Evolutionary conservation across 345 rosid species (phyloP), one percentile per base, ranked within the genome.

Genomic region (Nasturtium officinale): DNA sequence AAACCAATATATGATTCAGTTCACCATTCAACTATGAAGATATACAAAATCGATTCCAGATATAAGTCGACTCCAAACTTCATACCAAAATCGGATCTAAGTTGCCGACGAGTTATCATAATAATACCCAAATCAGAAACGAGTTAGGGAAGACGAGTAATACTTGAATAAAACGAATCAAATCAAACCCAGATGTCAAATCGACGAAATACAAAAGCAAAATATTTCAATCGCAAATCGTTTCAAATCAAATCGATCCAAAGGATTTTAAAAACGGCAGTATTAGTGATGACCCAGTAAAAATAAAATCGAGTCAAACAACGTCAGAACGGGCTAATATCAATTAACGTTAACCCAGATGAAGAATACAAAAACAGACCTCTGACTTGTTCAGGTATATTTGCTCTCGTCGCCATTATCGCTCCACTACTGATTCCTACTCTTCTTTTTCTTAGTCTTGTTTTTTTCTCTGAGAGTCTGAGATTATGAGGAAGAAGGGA

Each of bases 321-420:
- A 60, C 4, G 43, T 28, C 0, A 28, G 35, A 21, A 43, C 3
- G 23, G 5, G 32, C 3, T 0, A 16, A n/a, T 9, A n/a, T 17
- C 35, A 37, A n/a, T 17, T 26, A 37, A 71, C 40, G 9, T 43
- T 25, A 64, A 18, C 17, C 12, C 6, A 58, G 26, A 3, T 13
- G 7, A 25, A 26, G 59, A 56, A 2, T 40, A 2, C 17, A 23
- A 37, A 8, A 5, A 52, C 58, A 54, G 26, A 76, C 79, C 79
- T 76, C 71, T 63, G 54, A 47, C 71, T 62, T 69, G 75, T 28
- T 76, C 79, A 56, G 79, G 76, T 17, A 70, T 26, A 71, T 76
- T 70, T 63, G 54, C 26, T 76, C 79, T 69, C 66, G 79, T 76
- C 61, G 79, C 75, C 79, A 76, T 76, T 0, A 63, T 55, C 71